These are phyloP conservation scores for Aspergillus eucalypticola DNA, from an alignment of 2,329 filamentous ascomycete species.

Conservation along the genomic window DNA sequence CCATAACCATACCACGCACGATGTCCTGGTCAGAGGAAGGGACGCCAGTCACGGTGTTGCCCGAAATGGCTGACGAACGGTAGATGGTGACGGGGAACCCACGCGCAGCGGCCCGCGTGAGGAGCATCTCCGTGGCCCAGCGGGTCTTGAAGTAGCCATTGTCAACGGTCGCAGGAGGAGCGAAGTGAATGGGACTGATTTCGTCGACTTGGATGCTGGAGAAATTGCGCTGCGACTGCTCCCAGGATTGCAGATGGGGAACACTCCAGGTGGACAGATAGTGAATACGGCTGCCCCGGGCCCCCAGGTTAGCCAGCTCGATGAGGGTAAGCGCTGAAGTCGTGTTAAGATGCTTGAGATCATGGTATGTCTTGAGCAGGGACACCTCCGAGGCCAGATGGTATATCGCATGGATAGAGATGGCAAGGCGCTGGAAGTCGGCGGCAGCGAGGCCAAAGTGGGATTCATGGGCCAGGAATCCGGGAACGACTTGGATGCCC, in stretches of 20 bases:
- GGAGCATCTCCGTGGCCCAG: conserved; percentile 1
- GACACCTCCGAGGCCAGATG: background rate
- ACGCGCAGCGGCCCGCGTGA: background rate
- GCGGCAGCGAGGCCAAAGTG: background rate
- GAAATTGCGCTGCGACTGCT: background rate
- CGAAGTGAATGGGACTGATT: background rate
- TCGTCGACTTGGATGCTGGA: background rate
- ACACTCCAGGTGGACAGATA: conserved; percentile 9
- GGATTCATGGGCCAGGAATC: background rate
- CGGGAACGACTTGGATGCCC: background rate
- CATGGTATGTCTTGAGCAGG: conserved; percentile 1
- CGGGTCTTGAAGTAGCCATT: conserved; percentile 8
- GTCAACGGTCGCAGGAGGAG: background rate
- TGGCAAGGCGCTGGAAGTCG: background rate
- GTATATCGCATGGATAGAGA: conserved; percentile 1
- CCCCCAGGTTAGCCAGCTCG: background rate
- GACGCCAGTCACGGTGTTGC: background rate
- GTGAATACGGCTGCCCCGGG: background rate
- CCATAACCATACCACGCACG: background rate
- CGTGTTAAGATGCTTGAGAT: background rate
- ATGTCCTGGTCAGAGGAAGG: background rate
- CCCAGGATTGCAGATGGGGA: conserved; percentile 7
- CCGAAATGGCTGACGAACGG: background rate
- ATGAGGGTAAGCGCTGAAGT: background rate
- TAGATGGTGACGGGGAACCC: conserved; percentile 8